Percentiles rank a stretch among this genome's conserved stretches.
These are phyloP conservation scores for Closterium sp. DNA, from an alignment of 139 green algal species.

Conservation along the genomic window DNA sequence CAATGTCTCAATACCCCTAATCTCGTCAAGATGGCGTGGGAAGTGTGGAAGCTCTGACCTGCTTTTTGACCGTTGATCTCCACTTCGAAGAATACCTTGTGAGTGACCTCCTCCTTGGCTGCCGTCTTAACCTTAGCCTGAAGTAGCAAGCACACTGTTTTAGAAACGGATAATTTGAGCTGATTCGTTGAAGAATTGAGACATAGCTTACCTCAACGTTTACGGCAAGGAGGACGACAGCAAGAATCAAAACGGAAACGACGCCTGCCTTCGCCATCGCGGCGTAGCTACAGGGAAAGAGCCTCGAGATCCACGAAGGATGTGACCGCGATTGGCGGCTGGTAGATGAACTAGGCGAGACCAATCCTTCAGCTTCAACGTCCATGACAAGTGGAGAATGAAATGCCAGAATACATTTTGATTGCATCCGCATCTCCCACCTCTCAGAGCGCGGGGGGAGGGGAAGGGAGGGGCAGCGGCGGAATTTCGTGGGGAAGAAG, in stretches of 20 bases:
- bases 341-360: neutral
- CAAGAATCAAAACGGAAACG: neutral
- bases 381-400: neutral
- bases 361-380: neutral
- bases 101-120: constrained; percentile 49
- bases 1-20: neutral
- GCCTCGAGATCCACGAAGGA: neutral
- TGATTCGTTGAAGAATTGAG: neutral
- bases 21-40: neutral
- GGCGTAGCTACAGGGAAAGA: neutral
- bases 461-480: neutral
- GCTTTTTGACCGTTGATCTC: constrained; percentile 54
- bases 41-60: neutral
- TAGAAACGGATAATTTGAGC: neutral
- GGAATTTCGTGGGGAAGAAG: neutral
- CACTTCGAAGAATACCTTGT: constrained; percentile 67
- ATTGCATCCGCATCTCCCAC: neutral
- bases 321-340: neutral
- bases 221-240: neutral
- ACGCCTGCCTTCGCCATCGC: neutral
- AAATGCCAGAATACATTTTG: neutral
- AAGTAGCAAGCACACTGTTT: neutral
- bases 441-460: too few species aligned
- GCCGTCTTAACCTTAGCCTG: constrained; percentile 7
- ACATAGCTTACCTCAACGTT: neutral